Evolutionary conservation across 1,284 basidiomycete species (phyloP), one percentile per base, ranked within the genome.

Genomic region (Apiotrichum porosum): DNA sequence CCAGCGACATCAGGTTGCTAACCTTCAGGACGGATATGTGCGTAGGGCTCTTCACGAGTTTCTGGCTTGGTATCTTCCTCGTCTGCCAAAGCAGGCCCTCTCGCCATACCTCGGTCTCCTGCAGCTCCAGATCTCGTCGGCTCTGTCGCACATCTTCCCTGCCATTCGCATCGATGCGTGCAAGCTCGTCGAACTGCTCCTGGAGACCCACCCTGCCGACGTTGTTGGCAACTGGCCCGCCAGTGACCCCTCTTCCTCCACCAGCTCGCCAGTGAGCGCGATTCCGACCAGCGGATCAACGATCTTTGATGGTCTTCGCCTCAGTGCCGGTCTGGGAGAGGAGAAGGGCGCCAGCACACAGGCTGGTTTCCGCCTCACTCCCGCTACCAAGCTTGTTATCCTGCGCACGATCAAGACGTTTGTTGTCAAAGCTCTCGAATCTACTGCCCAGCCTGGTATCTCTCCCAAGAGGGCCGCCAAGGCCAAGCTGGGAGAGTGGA

Each of bases 91-190:
- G 51, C 21, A 47, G 43, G 79, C 81, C 45, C 71, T 90, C 2
- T 61, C 75, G 4, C 89, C 86, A 8, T 89, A 90, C 66, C 79
- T 83, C 4, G 78, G 84, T 0, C 64, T 83, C 0, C 76, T 95
- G 2, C 76, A 94, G 15, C 80, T 97, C 13, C 95, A 91, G 69
- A 83, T 84, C 0, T 84, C 88, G 2, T 94, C 93, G 4, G 90
- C 90, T 0, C 85, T 95, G 67, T 92, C 89, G 0, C 87, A 95
- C 63, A 95, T 98, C 49, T 94, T 92, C 68, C 90, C 91, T 9
- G 88, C 93, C 61, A 88, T 97, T 49, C 80, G 91, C 9, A 79
- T 97, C 37, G 94, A 97, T 65, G 90, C 91, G 1, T 79, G 94
- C 54, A 82, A 83, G 22, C 81, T 93, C 54, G 73, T 98, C 41